Percentiles rank a stretch among this genome's conserved stretches.
These are phyloP conservation scores for Casaregolazyma lundiana DNA, from an alignment of 1,139 yeast genomes.

Conservation along the genomic window DNA sequence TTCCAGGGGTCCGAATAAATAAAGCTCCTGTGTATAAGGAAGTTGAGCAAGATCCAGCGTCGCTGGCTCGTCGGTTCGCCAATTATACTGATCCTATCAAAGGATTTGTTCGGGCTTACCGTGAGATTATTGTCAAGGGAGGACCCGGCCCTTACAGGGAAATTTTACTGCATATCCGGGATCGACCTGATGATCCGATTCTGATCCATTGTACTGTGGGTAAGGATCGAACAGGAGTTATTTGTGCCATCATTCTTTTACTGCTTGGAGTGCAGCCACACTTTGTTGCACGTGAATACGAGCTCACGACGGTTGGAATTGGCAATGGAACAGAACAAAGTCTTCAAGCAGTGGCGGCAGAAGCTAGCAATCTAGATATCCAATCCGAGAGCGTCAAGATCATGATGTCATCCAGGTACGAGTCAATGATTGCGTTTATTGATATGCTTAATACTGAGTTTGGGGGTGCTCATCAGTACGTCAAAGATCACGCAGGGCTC, in stretches of 20 bases:
- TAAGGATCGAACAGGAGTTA: conserved; percentile 77
- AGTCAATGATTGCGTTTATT: conserved; percentile 66
- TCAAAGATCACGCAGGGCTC: conserved; percentile 46
- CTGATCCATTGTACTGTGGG: conserved; percentile 83
- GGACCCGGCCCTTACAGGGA: conserved; percentile 20
- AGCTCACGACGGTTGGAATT: conserved; percentile 65
- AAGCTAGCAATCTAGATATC: conserved; percentile 8
- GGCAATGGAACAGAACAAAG: conserved; percentile 22
- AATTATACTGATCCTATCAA: conserved; percentile 57
- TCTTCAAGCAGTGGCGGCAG: conserved; percentile 20
- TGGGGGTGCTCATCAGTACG: conserved; percentile 54
- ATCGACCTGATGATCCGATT: conserved; percentile 47
- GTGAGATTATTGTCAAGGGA: conserved; percentile 53
- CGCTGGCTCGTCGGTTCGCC: conserved; percentile 53
- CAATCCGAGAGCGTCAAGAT: conserved; percentile 45
- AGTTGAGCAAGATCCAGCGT: conserved; percentile 61
- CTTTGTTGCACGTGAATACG: conserved; percentile 68
- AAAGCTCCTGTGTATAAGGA: conserved; percentile 59
- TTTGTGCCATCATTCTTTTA: conserved; percentile 61
- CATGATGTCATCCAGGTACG: conserved; percentile 62
- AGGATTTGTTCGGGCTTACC: conserved; percentile 62
- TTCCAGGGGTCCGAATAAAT: conserved; percentile 46
- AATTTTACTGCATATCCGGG: conserved; percentile 40
- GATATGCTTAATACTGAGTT: conserved; percentile 46
- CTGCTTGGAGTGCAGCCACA: conserved; percentile 62